Evolutionary conservation across 352 stramenopile species (phyloP), one percentile per base, ranked within the genome.

Genomic region (Phytopythium oedochilum): DNA sequence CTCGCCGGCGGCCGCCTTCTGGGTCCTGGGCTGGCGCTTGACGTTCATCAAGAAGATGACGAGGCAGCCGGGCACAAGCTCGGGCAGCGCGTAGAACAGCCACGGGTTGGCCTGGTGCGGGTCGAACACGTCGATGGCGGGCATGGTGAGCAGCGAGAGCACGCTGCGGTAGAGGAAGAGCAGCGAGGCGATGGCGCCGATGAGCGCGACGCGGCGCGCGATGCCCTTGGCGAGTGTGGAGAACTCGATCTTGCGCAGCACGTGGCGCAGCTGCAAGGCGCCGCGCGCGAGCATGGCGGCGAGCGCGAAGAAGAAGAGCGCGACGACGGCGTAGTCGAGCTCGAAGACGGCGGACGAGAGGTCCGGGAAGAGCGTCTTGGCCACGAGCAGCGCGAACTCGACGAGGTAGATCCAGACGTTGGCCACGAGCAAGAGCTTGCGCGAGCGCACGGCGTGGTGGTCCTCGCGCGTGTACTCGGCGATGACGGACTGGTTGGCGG

Each of bases 331-430:
- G 53, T 89, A 89, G 62, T 88, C 77, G 56, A 79, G 65, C 59
- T 92, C 64, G 64, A 88, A 88, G 7, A 89, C 53, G 40, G 86
- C 68, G 42, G 73, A 79, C 39, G 82, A 75, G 35, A 76, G 46
- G 5, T 53, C 44, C 5, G 79, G 79, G 50, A 89, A 89, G 3
- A 89, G 59, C 29, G 76, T 89, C 68, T 89, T 87, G 46, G 86
- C 60, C 50, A 86, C 72, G 7, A 92, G 62, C 52, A 92, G 64
- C 40, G 67, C 76, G 40, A 75, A 86, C 52, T 92, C 82, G 15
- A 89, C 66, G 17, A 92, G 57, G 61, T 92, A 89, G 52, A 92
- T 89, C 82, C 78, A 92, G 5, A 92, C 82, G 50, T 89, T 92
- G 46, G 78, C 80, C 22, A 92, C 79, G 3, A 92, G 61, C 36